Evolutionary conservation across 2,329 filamentous ascomycete genomes (phyloP), one percentile per base, ranked within the genome.

Genomic region (Dendryphion nanum): DNA sequence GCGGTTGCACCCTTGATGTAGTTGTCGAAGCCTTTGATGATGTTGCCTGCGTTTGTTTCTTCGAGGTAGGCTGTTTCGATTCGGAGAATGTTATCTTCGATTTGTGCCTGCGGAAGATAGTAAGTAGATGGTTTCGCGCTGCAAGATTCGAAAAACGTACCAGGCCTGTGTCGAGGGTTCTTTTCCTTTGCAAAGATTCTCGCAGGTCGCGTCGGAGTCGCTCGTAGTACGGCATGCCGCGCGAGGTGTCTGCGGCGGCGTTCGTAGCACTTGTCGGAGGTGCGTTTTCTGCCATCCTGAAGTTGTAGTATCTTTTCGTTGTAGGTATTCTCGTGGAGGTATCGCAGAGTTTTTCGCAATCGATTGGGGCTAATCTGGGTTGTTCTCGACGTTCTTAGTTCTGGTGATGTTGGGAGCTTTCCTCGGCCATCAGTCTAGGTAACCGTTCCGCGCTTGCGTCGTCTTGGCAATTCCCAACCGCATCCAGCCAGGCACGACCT

Each of bases 11-110:
- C 90, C 68, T 98, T 98, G 74, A 95, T 94, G 71, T 97, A 98
- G 63, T 89, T 94, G 66, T 98, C 93, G 66, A 98, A 98, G 16
- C 93, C 93, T 33, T 87, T 89, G 64, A 98, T 91, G 61, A 98
- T 97, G 71, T 98, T 98, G 30, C 93, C 93, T 15, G 79, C 79
- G 53, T 76, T 81, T 12, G 83, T 84, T 57, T 89, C 89, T 65
- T 97, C 91, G 35, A 98, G 81, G 65, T 98, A 98, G 14, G 83
- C 78, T 41, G 83, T 81, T 66, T 98, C 93, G 57, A 88, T 85
- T 48, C 85, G 82, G 61, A 79, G 82, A 55, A 98, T 97, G 48
- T 79, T 78, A 34, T 95, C 87, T 72, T 98, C 93, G 41, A 83
- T 67, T 51, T 71, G 64, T 35, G 73, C 66, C 79, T 83, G 48